phyloP scores from a whole-genome alignment of 176 grass and related monocot genomes.

The Avena insularis region DNA sequence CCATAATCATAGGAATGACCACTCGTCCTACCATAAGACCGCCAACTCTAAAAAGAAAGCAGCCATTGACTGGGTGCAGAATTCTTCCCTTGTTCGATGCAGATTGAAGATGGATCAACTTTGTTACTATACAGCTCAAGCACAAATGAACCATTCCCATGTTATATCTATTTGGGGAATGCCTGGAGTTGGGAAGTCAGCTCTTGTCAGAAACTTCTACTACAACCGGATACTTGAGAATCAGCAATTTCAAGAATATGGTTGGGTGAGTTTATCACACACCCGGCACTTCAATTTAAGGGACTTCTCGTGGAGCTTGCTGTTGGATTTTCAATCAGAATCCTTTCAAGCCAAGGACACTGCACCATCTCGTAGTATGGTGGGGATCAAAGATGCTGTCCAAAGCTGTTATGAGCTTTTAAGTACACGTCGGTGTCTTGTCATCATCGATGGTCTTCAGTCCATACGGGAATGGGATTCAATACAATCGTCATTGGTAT shows the following conservation, averaged over 20 bases:
- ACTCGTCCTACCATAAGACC: not conserved
- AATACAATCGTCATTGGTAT: not conserved
- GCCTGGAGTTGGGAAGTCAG: slow-evolving; percentile 4
- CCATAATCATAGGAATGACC: not conserved
- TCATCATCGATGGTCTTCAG: not conserved
- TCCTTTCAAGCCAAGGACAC: not conserved
- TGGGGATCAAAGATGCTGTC: not conserved
- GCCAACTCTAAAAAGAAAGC: not conserved
- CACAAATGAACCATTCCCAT: not conserved
- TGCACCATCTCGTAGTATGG: too few relatives aligned
- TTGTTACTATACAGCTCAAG: not conserved
- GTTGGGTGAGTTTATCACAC: not conserved
- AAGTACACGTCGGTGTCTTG: not conserved
- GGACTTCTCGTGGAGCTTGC: not conserved
- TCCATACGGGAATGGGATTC: not conserved
- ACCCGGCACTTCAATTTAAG: not conserved
- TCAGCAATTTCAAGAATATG: not conserved
- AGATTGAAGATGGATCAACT: not conserved
- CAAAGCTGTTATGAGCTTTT: not conserved
- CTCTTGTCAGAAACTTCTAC: not conserved
- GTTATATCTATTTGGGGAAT: slow-evolving; percentile 24
- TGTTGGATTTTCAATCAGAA: not conserved
- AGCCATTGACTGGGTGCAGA: not conserved
- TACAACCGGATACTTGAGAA: not conserved
- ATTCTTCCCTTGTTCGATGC: not conserved